Percentiles rank a stretch among this genome's conserved stretches.
Conservation (phyloP, 805 yeast species). For the Lachancea meyersii region DNA sequence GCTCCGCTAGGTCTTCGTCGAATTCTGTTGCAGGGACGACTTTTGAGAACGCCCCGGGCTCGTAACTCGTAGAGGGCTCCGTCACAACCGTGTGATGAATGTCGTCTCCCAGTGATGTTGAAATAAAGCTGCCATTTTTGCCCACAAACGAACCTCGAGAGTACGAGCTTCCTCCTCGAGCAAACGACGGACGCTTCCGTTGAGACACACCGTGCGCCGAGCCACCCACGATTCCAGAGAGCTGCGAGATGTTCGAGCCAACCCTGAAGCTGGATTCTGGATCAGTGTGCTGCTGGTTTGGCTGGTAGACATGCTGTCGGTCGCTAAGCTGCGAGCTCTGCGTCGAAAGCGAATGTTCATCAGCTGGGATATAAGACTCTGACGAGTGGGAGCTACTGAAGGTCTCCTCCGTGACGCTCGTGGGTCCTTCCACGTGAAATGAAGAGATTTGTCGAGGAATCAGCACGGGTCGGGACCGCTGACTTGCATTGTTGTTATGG, state of each 20-base stretch:
- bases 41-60: neutral
- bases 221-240: neutral
- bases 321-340: neutral
- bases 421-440: slow-evolving; percentile 4
- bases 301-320: neutral
- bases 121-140: slow-evolving; percentile 8
- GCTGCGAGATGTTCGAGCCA: slow-evolving; percentile 1
- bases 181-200: slow-evolving; percentile 4
- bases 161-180: slow-evolving; percentile 5
- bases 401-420: slow-evolving; percentile 15
- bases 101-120: slow-evolving; percentile 7
- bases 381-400: slow-evolving; percentile 21
- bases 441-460: slow-evolving; percentile 7
- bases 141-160: slow-evolving; percentile 10
- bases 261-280: neutral
- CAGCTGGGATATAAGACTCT: slow-evolving; percentile 2
- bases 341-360: slow-evolving; percentile 1
- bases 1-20: neutral
- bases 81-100: neutral
- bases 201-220: neutral
- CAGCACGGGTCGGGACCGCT: slow-evolving; percentile 5
- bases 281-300: neutral
- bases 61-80: neutral
- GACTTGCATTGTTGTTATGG: neutral
- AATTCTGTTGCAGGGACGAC: neutral